A percentile compares a stretch with the other conserved stretches of the same genome.
Evolutionary conservation across 2,329 filamentous ascomycete species (phyloP).

Genomic region (Ophiostoma fasciatum): DNA sequence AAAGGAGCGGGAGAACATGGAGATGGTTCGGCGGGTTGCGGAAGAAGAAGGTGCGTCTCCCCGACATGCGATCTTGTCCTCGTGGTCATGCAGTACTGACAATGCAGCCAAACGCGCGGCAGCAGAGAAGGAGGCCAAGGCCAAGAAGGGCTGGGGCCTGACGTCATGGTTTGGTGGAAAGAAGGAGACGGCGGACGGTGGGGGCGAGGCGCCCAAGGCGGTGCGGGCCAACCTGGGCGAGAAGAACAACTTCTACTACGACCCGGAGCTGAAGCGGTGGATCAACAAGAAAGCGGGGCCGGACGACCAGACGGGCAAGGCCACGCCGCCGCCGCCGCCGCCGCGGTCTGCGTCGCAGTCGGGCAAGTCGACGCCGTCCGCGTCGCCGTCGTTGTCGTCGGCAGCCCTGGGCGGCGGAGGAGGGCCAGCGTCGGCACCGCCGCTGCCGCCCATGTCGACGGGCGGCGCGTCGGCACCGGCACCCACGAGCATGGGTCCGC

Average conservation of each 20-base stretch:
- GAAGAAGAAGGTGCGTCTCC: constrained; percentile 50
- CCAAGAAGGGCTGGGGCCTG: constrained; percentile 65
- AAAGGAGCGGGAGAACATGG: constrained; percentile 66
- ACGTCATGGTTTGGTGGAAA: constrained; percentile 62
- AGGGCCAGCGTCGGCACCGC: constrained; percentile 9
- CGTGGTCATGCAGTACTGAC: constrained; percentile 4
- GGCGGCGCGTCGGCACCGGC: constrained; percentile 9
- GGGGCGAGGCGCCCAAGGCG: constrained; percentile 40
- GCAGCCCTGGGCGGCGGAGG: constrained; percentile 9
- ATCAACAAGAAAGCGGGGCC: constrained; percentile 83
- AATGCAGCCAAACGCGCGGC: constrained; percentile 44
- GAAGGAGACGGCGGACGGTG: constrained; percentile 33
- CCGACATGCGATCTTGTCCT: no score
- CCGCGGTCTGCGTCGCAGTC: constrained; percentile 44
- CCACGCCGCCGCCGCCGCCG: constrained; percentile 72
- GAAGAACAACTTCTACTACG: constrained; percentile 83
- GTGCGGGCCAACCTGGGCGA: constrained; percentile 90
- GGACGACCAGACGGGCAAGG: constrained; percentile 42
- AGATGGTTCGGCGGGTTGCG: constrained; percentile 72
- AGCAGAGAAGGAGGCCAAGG: constrained; percentile 31
- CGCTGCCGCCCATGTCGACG: constrained; percentile 6
- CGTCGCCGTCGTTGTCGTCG: constrained; percentile 23
- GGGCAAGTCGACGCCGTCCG: constrained; percentile 39
- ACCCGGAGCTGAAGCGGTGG: constrained; percentile 95
- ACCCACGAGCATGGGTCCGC: neutral